phyloP scores from a whole-genome alignment of 352 stramenopile genomes.

The Hyaloperonospora brassicae region DNA sequence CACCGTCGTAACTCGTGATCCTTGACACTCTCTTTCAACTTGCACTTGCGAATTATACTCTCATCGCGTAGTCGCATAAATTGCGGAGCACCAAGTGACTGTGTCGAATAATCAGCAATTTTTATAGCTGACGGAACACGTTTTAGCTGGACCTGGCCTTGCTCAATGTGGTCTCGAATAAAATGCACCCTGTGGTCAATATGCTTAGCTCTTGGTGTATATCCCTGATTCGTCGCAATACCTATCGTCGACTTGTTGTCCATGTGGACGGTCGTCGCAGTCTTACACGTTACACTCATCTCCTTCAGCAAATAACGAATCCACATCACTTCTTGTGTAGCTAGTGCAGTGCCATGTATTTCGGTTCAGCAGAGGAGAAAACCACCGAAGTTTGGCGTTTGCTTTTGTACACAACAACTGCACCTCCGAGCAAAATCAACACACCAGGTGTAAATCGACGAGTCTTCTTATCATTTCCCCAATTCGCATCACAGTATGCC shows the following conservation, averaged over 20 bases:
- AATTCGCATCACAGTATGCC: not conserved
- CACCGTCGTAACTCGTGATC: too few species aligned
- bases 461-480: not conserved
- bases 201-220: too few species aligned
- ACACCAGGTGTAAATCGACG: slow-evolving; percentile 7
- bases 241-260: slow-evolving; percentile 8
- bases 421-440: not conserved
- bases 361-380: slow-evolving; percentile 2
- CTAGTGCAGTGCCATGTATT: slow-evolving; percentile 12
- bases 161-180: too few species aligned
- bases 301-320: slow-evolving; percentile 3
- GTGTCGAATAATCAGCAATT: too few species aligned
- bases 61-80: too few species aligned
- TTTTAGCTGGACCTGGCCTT: too few species aligned
- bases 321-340: slow-evolving; percentile 7
- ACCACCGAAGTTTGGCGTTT: slow-evolving; percentile 4
- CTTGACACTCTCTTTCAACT: too few species aligned
- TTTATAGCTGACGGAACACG: too few species aligned
- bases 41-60: too few species aligned
- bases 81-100: too few species aligned
- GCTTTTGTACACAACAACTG: slow-evolving; percentile 5
- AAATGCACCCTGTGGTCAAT: too few species aligned
- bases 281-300: not conserved
- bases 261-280: not conserved
- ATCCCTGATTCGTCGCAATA: not conserved